Evolutionary conservation across 1,284 basidiomycete species (phyloP), one percentile per base, ranked within the genome.

Genomic region (Melampsora americana): DNA sequence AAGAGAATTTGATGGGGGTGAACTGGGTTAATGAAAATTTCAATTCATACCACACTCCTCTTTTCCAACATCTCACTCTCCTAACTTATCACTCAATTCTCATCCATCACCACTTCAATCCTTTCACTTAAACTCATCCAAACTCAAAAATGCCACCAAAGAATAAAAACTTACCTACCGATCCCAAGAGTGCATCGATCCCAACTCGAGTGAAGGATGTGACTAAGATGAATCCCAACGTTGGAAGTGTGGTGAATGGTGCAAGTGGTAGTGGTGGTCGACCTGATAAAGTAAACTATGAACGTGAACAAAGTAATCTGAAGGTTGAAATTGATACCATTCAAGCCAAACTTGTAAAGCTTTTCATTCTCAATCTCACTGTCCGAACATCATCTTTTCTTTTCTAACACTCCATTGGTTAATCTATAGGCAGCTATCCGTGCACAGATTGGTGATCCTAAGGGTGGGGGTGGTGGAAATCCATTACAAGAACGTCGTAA

Each of bases 261-360:
- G 53, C 53, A 12, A 56, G 53, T 23, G 53, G 53, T 62, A 62
- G 28, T 62, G 61, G 61, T 30, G 61, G 61, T 30, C 28, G 28
- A 20, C 26, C 93, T 42, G 93, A 95, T 86, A 92, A 92, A 84
- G 86, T 86, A 64, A 85, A 84, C 42, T 91, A 90, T 83, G 91
- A 95, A 78, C 87, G 86, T 28, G 92, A 95, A 84, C 93, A 95
- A 85, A 89, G 90, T 66, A 88, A 84, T 79, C 84, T 95, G 80
- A 93, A 91, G 84, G 84, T 86, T 50, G 90, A 94, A 81, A 94
- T 96, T 80, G 92, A 93, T 75, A 86, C 84, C 66, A 83, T 92
- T 67, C 92, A 95, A 84, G 83, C 83, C 48, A 90, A 92, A 84
- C 84, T 93, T 78, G 93, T 93, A 81, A n/a, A 82, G 91, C 87